phyloP scores from a whole-genome alignment of 306 rosid species.

The Fragaria iinumae region DNA sequence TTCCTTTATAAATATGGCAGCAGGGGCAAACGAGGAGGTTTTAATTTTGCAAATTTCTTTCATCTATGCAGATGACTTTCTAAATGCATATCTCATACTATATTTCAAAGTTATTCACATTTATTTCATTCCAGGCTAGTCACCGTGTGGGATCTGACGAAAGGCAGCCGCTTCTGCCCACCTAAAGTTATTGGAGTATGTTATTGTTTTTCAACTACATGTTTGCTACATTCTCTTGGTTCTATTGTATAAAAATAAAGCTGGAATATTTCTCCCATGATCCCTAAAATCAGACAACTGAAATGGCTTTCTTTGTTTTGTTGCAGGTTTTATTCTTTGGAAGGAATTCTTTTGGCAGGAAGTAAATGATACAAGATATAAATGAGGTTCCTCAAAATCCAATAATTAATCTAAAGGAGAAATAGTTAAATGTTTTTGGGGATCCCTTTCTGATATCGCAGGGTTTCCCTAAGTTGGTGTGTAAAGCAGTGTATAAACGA shows the following conservation, averaged over 20 bases:
- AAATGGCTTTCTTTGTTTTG: constrained; percentile 1
- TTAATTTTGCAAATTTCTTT: constrained; percentile 8
- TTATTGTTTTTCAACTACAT: neutral
- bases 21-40: constrained; percentile 99
- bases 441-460: constrained; percentile 30
- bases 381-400: constrained; percentile 32
- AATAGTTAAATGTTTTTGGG: constrained; percentile 29
- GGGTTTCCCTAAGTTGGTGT: constrained; percentile 35
- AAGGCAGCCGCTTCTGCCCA: constrained; percentile 92
- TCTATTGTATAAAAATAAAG: constrained; percentile 1
- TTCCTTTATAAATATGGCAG: constrained; percentile 80
- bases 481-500: constrained; percentile 36
- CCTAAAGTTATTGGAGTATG: constrained; percentile 41
- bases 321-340: constrained; percentile 39
- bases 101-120: neutral
- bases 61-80: constrained; percentile 7
- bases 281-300: neutral
- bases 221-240: neutral
- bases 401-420: constrained; percentile 33
- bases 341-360: constrained; percentile 42
- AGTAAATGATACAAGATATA: constrained; percentile 28
- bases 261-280: neutral
- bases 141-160: constrained; percentile 75
- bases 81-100: neutral
- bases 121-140: constrained; percentile 50